Base-by-base conservation (phyloP, 2,329 filamentous ascomycete species). In the Paecilomyces niveus region DNA sequence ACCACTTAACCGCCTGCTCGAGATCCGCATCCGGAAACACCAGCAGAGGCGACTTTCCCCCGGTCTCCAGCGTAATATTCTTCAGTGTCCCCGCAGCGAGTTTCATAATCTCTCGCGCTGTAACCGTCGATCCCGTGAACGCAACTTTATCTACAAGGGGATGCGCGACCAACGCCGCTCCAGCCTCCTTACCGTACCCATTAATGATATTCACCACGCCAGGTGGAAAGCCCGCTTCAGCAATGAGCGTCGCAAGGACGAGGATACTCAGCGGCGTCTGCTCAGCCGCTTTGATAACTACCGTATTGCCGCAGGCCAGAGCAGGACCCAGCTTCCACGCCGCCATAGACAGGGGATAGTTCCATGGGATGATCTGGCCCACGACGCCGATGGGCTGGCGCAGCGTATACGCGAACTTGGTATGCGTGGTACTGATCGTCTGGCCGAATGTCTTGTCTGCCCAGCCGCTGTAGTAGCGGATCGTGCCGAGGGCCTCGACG, bases 381-480 rank as follows among this genome's bases (percentile, higher is more conserved):
- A 90, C 92, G 60, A 92, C 88, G 74, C 89, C 89, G 63, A 86
- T 79, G 9, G 91, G 89, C 82, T 96, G 90, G 65, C 85, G 84
- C 69, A 84, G 81, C 63, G 89, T 92, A 80, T 94, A 95, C 80
- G 90, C 88, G 79, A 95, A 91, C 75, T 87, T 90, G 64, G 89
- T 87, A 10, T 39, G 13, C 7, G 35, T 39, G 13, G 35, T 39
- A 15, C 35, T 39, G 35, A 94, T 86, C 58, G 91, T 90, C 81
- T 92, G 91, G 76, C 92, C 91, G 76, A 87, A 83, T 65, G 94
- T 87, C 86, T 96, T 96, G 82, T 96, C 92, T 68, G 91, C 89
- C 87, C 89, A 96, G 62, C 92, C 92, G 70, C 84, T 91, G 69
- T 92, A 94, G 80, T 93, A 97, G 76, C 92, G 86, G 69, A 97